A percentile compares a stretch with the other conserved stretches of the same genome.
phyloP scores from a whole-genome alignment of 768 basidiomycete species.

The Collybiopsis luxurians region DNA sequence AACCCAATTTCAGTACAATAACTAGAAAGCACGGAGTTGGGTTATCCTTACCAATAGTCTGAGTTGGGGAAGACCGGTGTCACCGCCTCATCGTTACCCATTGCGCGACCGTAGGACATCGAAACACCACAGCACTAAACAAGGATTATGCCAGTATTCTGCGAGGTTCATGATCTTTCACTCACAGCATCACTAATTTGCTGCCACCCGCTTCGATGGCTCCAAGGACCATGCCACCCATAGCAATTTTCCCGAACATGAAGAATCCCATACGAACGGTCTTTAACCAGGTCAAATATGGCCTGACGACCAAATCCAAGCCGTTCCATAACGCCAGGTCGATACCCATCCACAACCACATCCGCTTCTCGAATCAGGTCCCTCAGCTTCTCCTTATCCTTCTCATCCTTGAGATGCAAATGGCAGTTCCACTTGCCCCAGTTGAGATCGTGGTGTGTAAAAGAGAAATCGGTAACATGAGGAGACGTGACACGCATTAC shows the following conservation, averaged over 20 bases:
- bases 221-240: slow-evolving; percentile 25
- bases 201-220: slow-evolving; percentile 11
- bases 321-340: slow-evolving; percentile 24
- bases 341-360: slow-evolving; percentile 27
- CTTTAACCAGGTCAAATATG: slow-evolving; percentile 19
- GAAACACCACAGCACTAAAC: not conserved
- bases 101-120: not conserved
- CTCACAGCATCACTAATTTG: slow-evolving; percentile 6
- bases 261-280: slow-evolving; percentile 18
- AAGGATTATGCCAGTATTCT: no score
- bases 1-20: no score
- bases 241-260: slow-evolving; percentile 27
- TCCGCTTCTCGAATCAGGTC: slow-evolving; percentile 22
- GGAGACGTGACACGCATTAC: slow-evolving; percentile 26
- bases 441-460: slow-evolving; percentile 18
- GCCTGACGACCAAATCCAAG: slow-evolving; percentile 28
- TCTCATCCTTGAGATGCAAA: slow-evolving; percentile 21
- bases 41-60: slow-evolving; percentile 8
- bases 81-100: slow-evolving; percentile 7
- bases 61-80: slow-evolving; percentile 9
- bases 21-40: no score
- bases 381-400: slow-evolving; percentile 14
- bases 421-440: slow-evolving; percentile 27
- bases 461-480: slow-evolving; percentile 20
- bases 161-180: no score